phyloP scores from a whole-genome alignment of 192 early-diverging fungal genomes.

The Phlyctochytrium planicorne region DNA sequence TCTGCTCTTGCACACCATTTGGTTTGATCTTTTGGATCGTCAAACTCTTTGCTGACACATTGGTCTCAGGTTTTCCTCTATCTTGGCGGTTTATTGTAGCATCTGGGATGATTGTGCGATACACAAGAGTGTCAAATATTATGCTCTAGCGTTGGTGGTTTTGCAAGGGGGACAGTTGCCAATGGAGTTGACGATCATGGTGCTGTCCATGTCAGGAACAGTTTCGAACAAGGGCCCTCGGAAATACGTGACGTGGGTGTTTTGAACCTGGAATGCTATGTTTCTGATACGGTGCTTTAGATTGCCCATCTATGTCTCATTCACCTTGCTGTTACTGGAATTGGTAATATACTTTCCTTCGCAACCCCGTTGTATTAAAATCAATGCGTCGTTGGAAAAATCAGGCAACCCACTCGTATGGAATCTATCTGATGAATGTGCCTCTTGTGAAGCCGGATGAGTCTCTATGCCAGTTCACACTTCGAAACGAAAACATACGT shows the following conservation, averaged over 20 bases:
- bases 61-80: too few species aligned
- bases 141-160: not conserved
- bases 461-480: not conserved
- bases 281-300: not conserved
- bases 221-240: constrained; percentile 7
- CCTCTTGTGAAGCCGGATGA: not conserved
- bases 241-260: constrained; percentile 7
- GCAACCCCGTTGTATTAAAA: too few species aligned
- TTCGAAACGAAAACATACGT: not conserved
- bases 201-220: constrained; percentile 12
- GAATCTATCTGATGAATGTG: not conserved
- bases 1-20: not conserved
- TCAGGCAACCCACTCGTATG: not conserved
- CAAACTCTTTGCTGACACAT: too few species aligned
- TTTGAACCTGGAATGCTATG: too few species aligned
- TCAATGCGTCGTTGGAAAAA: too few species aligned
- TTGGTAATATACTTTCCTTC: too few species aligned
- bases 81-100: too few species aligned
- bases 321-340: not conserved
- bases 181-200: not conserved
- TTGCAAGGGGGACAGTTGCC: not conserved
- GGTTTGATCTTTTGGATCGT: not conserved
- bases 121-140: not conserved
- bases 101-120: not conserved
- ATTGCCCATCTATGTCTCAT: not conserved